A percentile compares a stretch with the other conserved stretches of the same genome.
Evolutionary conservation across 768 basidiomycete species (phyloP).

Genomic region (Naganishia vishniacii): DNA sequence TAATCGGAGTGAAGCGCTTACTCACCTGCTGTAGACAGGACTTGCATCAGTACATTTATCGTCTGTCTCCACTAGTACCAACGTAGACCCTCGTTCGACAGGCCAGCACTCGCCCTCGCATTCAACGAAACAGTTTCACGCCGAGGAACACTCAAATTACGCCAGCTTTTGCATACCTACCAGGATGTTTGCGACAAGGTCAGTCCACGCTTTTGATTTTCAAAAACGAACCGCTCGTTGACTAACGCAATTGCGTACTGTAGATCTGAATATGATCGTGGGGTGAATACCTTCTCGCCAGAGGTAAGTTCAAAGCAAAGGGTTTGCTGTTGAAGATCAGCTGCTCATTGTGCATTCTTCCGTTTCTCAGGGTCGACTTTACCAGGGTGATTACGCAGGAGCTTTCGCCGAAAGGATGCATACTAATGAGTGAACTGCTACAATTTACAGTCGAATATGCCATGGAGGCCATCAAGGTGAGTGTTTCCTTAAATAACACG

Average conservation of each 20-base stretch:
- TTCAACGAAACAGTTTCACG: too few relatives aligned
- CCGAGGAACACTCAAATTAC: too few relatives aligned
- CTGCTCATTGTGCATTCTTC: background rate
- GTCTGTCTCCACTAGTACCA: too few relatives aligned
- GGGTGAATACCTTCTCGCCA: constrained; percentile 98
- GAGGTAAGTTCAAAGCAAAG: constrained; percentile 48
- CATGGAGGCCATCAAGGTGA: constrained; percentile 81
- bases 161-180: background rate
- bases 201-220: background rate
- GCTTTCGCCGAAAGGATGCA: background rate
- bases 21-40: background rate
- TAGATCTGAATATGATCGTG: constrained; percentile 62
- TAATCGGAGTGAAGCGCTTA: constrained; percentile 19
- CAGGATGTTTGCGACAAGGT: constrained; percentile 15
- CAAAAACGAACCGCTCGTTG: background rate
- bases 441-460: constrained; percentile 82
- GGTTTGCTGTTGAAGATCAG: background rate
- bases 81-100: too few relatives aligned
- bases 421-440: background rate
- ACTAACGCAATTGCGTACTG: background rate
- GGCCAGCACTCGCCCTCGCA: background rate
- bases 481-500: constrained; percentile 54
- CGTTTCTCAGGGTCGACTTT: constrained; percentile 69
- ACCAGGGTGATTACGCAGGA: constrained; percentile 66
- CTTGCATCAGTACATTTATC: background rate